These are phyloP conservation scores for Ampelomyces quisqualis DNA, from an alignment of 2,329 filamentous ascomycete genomes.

Conservation along the genomic window DNA sequence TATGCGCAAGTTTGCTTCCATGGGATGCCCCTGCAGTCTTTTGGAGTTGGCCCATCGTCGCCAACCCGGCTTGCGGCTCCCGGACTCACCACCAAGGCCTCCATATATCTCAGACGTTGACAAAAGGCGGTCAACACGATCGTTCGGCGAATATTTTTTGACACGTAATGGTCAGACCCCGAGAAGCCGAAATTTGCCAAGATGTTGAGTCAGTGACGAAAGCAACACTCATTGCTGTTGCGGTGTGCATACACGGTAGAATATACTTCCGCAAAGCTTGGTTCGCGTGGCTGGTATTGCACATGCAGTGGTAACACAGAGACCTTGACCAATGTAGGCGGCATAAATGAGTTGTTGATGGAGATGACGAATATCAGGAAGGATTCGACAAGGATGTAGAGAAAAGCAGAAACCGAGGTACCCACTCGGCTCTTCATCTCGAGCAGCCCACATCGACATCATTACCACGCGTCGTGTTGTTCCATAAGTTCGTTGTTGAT, in stretches of 20 bases:
- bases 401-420: not conserved
- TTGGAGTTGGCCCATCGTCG: not conserved
- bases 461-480: no score
- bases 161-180: constrained; percentile 1
- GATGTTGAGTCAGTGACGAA: not conserved
- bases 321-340: not conserved
- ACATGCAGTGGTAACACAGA: not conserved
- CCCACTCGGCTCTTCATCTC: not conserved
- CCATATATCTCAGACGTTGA: constrained; percentile 13
- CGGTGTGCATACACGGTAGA: constrained; percentile 9
- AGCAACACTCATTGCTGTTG: no score
- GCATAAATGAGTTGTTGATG: not conserved
- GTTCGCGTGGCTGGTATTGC: not conserved
- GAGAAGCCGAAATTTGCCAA: not conserved
- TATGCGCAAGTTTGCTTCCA: constrained; percentile 4
- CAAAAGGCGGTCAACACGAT: constrained; percentile 5
- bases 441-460: not conserved
- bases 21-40: not conserved
- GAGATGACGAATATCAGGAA: not conserved
- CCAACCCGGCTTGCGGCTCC: constrained; percentile 8
- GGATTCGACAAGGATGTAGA: not conserved
- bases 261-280: constrained; percentile 7
- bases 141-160: constrained; percentile 1
- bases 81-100: constrained; percentile 8
- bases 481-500: no score